These are phyloP conservation scores for Paecilomyces sp. DNA, from an alignment of 2,329 filamentous ascomycete genomes.

Conservation along the genomic window DNA sequence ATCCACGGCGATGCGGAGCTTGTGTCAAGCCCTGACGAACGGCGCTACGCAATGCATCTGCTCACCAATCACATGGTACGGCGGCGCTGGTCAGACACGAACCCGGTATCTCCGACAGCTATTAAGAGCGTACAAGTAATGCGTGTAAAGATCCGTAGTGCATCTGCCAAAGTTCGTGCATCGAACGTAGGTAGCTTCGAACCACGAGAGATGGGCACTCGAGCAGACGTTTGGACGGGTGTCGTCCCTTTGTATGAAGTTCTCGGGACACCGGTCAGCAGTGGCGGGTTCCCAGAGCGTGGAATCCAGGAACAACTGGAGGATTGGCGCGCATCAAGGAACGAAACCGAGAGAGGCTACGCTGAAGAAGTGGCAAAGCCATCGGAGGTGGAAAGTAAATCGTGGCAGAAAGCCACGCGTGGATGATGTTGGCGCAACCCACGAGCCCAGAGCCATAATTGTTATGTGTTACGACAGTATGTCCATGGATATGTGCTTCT, in stretches of 20 bases:
- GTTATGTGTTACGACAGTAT: neutral
- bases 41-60: constrained; percentile 5
- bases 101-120: constrained; percentile 2
- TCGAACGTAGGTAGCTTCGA: constrained; percentile 4
- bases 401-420: neutral
- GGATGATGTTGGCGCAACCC: neutral
- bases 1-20: constrained; percentile 4
- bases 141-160: constrained; percentile 3
- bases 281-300: neutral
- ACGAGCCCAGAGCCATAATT: neutral
- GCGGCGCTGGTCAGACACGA: constrained; percentile 4
- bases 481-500: neutral
- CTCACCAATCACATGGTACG: constrained; percentile 7
- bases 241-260: constrained; percentile 5
- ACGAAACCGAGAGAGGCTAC: neutral
- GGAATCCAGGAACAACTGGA: neutral
- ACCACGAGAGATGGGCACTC: neutral
- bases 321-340: neutral
- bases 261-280: constrained; percentile 2
- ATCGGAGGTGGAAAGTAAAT: neutral
- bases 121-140: constrained; percentile 6
- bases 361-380: neutral
- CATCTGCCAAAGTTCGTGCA: constrained; percentile 4
- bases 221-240: constrained; percentile 6
- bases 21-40: constrained; percentile 1